Evolutionary conservation across 306 rosid genomes (phyloP).

Genomic region (Psophocarpus tetragonolobus): DNA sequence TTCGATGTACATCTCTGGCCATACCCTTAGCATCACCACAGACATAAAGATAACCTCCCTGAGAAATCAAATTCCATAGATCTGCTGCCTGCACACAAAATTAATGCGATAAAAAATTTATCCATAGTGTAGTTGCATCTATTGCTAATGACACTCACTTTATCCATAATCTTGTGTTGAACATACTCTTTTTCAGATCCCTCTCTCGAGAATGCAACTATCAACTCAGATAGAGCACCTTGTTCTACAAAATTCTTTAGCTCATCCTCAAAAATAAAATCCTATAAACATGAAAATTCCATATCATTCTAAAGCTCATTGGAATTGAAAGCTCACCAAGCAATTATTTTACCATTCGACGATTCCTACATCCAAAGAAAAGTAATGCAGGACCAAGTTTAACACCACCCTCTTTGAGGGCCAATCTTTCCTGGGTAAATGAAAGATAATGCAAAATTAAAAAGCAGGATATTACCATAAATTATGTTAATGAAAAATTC

Average conservation of each 20-base stretch:
- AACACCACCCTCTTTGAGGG: constrained; percentile 59
- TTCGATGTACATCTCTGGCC: constrained; percentile 78
- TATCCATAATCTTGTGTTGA: constrained; percentile 70
- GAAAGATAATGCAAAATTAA: constrained; percentile 16
- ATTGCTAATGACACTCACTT: constrained; percentile 41
- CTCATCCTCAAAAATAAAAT: constrained; percentile 81
- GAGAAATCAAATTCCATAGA: constrained; percentile 60
- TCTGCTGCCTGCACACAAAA: constrained; percentile 52
- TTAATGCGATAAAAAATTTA: constrained; percentile 17
- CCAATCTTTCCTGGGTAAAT: constrained; percentile 63
- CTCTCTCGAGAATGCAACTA: constrained; percentile 73
- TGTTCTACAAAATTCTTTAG: constrained; percentile 56
- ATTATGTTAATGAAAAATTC: background rate
- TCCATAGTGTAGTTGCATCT: background rate
- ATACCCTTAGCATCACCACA: constrained; percentile 90
- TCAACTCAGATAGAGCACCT: constrained; percentile 59
- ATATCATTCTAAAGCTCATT: background rate
- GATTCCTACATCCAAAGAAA: constrained; percentile 88
- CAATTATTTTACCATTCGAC: constrained; percentile 59
- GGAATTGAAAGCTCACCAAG: background rate
- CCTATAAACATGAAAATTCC: constrained; percentile 47
- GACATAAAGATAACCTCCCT: constrained; percentile 71
- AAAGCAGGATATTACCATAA: background rate
- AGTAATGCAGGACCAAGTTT: constrained; percentile 70
- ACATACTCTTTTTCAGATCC: constrained; percentile 71